A percentile compares a stretch with the other conserved stretches of the same genome.
phyloP scores from a whole-genome alignment of 2,329 filamentous ascomycete genomes.

The Fonsecaea nubica region DNA sequence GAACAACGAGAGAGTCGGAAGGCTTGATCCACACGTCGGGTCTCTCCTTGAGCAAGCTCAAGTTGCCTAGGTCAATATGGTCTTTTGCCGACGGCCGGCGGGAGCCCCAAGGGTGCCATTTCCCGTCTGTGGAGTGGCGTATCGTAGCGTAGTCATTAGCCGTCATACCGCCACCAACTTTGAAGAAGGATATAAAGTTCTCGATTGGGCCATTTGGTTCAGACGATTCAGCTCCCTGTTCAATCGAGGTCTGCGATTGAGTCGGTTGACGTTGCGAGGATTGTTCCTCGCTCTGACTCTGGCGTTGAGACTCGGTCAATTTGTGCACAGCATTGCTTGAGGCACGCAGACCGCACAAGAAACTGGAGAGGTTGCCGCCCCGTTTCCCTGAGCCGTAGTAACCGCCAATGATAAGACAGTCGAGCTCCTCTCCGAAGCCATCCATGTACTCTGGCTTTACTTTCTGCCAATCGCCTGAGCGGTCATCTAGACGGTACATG shows the following conservation, averaged over 20 bases:
- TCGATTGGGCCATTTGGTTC: conserved; percentile 73
- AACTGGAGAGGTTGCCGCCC: conserved; percentile 82
- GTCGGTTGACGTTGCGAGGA: conserved; percentile 38
- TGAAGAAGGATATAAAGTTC: conserved; percentile 78
- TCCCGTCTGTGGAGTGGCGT: conserved; percentile 82
- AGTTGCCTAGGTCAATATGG: conserved; percentile 77
- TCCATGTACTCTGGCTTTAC: conserved; percentile 99
- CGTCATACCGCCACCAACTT: conserved; percentile 92
- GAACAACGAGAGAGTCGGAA: conserved; percentile 82
- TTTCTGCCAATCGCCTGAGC: conserved; percentile 97
- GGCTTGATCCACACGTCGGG: conserved; percentile 95
- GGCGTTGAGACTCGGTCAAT: conserved; percentile 42
- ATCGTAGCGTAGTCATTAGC: conserved; percentile 85
- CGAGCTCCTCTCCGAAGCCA: conserved; percentile 90
- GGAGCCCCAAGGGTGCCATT: conserved; percentile 86
- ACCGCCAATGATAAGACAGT: conserved; percentile 86
- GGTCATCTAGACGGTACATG: conserved; percentile 82
- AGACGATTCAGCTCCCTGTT: conserved; percentile 13
- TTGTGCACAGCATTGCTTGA: conserved; percentile 56
- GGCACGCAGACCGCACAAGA: conserved; percentile 84
- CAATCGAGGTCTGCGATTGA: conserved; percentile 28
- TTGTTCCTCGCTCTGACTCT: conserved; percentile 42
- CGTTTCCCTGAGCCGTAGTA: conserved; percentile 89
- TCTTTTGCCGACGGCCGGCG: conserved; percentile 73
- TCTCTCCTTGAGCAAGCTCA: conserved; percentile 74